Evolutionary conservation across 345 rosid genomes (phyloP), one percentile per base, ranked within the genome.

Genomic region (Toxicodendron radicans): DNA sequence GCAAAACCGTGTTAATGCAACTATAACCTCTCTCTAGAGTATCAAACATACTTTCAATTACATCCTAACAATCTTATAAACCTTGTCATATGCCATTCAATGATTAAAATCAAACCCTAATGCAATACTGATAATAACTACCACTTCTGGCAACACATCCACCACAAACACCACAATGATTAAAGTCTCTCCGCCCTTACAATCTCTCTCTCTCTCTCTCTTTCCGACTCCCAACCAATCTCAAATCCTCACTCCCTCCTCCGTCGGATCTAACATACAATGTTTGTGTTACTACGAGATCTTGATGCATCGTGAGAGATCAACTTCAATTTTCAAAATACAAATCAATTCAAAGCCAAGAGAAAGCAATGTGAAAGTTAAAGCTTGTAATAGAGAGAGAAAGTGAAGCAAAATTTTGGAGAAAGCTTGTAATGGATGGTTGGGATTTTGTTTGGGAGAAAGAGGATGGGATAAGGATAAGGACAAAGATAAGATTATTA

Each of bases 151-250:
- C 24, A 17, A 64, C 20, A 18, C 5, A 4, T 53, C 45, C 43
- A 49, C 7, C n/a, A 53, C 12, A 20, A 32, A 52, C n/a, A n/a
- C 18, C 41, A 38, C 51, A 57, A 58, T 57, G 52, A 32, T 2
- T 6, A 30, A 2, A 93, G 96, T 13, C 99, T 78, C 71, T 96
- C 99, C 66, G 89, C 91, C 70, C n/a, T n/a, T n/a, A 23, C 59
- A 27, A 30, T 33, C 49, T 20, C n/a, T 45, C 64, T 57, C 38
- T 57, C 24, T 52, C 46, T 9, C 1, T 27, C 30, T 27, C 30
- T 27, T 2, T 27, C 2, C 30, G 23, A 7, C 21, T 53, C 30
- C 30, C 30, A 27, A 27, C 30, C 30, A 27, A 1, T 27, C 30
- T 27, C 30, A 27, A 2, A 27, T 27, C 30, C 30, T 27, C 30